Base-by-base conservation (phyloP, 805 yeast genomes). In the Candida germanica region DNA sequence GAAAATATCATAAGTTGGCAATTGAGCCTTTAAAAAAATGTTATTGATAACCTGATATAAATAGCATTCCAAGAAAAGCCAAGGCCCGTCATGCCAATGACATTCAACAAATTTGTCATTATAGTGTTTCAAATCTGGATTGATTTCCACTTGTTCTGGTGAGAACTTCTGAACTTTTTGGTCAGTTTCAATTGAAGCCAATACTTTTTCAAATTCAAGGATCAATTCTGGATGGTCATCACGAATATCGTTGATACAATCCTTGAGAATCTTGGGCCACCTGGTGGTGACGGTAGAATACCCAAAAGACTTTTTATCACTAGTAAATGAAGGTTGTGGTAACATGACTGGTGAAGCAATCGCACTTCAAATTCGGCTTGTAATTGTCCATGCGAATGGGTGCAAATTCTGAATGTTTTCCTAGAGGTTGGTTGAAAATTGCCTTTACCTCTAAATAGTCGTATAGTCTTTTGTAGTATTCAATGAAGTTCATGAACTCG, bases 51-150 rank as follows among this genome's bases (percentile, higher is more conserved):
- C 58, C 40, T 95, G 78, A 62, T 93, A 93, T 40, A 93, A 56
- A 53, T 83, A 81, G 58, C 96, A 83, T 59, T 94, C 99, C 27
- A 83, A 66, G 52, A 72, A 83, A 36, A 93, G 65, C 99, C 99
- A 93, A 13, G 95, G 96, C 1, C 91, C 94, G 6, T 81, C 70
- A 30, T 68, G 63, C 97, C 97, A 93, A 11, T 84, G 76, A 3
- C 38, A 29, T 17, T 36, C 35, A 33, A 56, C 59, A 31, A 64
- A 48, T 17, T 53, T 44, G 3, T 69, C 71, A 60, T 91, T 86
- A 64, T 77, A 89, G 5, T 75, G 64, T 9, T 58, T 55, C 39
- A 80, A 71, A 59, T 61, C 66, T 1, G 69, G 59, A 35, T 85
- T 65, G 11, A 71, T 64, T 30, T 55, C 44, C 29, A 82, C 59